Base-by-base conservation (phyloP, 768 basidiomycete genomes). In the Pleurotus tuoliensis region DNA sequence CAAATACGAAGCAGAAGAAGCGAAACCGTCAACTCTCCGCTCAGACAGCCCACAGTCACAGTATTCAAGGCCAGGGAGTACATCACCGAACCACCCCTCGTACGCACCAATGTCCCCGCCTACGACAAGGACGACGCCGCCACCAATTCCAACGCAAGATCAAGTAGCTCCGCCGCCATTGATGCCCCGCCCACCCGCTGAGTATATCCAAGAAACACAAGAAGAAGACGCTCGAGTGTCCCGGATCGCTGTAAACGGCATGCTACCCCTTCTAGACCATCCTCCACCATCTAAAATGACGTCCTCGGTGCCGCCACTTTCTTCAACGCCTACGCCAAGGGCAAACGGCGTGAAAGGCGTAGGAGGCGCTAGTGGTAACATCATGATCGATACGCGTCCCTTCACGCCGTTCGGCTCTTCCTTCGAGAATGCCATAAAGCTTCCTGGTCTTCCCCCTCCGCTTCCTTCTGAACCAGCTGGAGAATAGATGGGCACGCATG, bases 161-260 rank as follows among this genome's bases (percentile, higher is more conserved):
- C 20, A 44, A n/a, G 73, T 75, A 0, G 69, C 79, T 0, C 90
- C 88, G 0, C 89, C 90, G 1, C 89, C 90, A 6, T 71, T 92
- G 59, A 73, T 80, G 75, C 91, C 90, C 2, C 83, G 86, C 50
- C 91, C 90, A 1, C 91, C 90, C 7, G 82, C 67, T 5, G 86
- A 88, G 55, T 92, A 92, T 66, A 90, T 93, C 58, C 82, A 87
- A 60, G 87, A 92, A 71, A 92, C 90, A 15, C 85, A 82, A 58
- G 86, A 86, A 61, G 89, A 86, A 61, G 88, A 92, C 61, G 72
- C 79, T 13, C 79, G 87, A 13, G 75, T 83, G 9, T 78, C 79
- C 34, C 68, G 70, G 46, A 66, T 70, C 44, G 74, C 73, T 30
- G 64, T 68, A 52, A 74, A 71, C 53, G 72, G 65, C 39, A 67